Evolutionary conservation across 164 flowering plant species (phyloP), one percentile per base, ranked within the genome.

Genomic region (Taxillus chinensis): DNA sequence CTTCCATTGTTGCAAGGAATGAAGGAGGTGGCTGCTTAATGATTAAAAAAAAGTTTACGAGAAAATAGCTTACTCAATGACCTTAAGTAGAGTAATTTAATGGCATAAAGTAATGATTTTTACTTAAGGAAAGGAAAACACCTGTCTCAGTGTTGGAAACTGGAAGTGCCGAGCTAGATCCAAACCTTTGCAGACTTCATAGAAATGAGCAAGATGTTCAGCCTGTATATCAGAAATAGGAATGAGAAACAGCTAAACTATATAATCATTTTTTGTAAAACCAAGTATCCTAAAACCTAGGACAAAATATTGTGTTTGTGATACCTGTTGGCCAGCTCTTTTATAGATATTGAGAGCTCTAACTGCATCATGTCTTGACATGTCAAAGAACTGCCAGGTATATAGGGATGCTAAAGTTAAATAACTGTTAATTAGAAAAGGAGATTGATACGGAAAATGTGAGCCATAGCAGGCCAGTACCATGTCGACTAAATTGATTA

Each of bases 1-100:
- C 99, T 74, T 95, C 99, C 99, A 91, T 91, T 38, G 99, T 89
- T 75, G 92, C 79, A 45, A 89, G 90, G 75, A 90, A 91, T 53
- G 99, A 87, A 59, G 96, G 89, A 68, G 99, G 99, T 50, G 99
- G 96, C 98, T 95, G 86, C 57, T 61, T 38, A 39, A 7, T n/a
- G 17, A 37, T 43, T 16, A 55, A 59, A 43, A 39, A 55, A 53
- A 61, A 49, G 27, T 27, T 27, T 27, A 27, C 27, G 27, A 27
- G 27, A 27, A 27, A 27, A 27, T 27, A 27, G 27, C 1, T 27
- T 27, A 27, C 27, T 27, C 27, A 2, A 58, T 53, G 4, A 58
- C 15, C 42, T 46, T 8, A 59, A 43, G 43, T 8, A 64, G 46
- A 59, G 60, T 48, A 7, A 60, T 5, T 39, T 54, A 49, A 55